A percentile compares a stretch with the other conserved stretches of the same genome.
Conservation (phyloP, 345 rosid species). For the Linum tenue region DNA sequence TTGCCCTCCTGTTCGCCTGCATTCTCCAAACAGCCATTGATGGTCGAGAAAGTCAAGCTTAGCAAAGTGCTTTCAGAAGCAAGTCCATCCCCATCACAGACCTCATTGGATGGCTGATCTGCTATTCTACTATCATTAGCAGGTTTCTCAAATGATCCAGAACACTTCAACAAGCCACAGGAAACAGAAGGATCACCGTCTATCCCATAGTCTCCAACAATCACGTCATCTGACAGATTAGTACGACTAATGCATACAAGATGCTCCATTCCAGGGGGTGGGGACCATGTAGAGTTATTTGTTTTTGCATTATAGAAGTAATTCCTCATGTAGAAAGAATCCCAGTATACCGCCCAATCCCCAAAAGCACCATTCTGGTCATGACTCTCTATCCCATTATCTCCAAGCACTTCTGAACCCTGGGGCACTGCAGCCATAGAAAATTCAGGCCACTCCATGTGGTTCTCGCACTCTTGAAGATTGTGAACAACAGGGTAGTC, state of each 20-base stretch:
- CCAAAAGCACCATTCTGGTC: slow-evolving; percentile 19
- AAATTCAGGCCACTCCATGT: slow-evolving; percentile 15
- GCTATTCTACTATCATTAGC: slow-evolving; percentile 9
- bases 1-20: slow-evolving; percentile 22
- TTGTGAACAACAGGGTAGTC: slow-evolving; percentile 8
- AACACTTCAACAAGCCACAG: slow-evolving; percentile 12
- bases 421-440: slow-evolving; percentile 18
- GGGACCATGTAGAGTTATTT: slow-evolving; percentile 56
- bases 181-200: slow-evolving; percentile 16
- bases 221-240: slow-evolving; percentile 22
- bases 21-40: slow-evolving; percentile 13
- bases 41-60: slow-evolving; percentile 4
- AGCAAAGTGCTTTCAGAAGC: slow-evolving; percentile 9
- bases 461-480: slow-evolving; percentile 13
- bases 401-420: slow-evolving; percentile 14
- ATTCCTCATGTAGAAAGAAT: slow-evolving; percentile 52
- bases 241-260: slow-evolving; percentile 16
- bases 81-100: slow-evolving; percentile 6
- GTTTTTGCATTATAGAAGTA: slow-evolving; percentile 61
- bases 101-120: slow-evolving; percentile 23
- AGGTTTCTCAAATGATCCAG: slow-evolving; percentile 15
- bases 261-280: slow-evolving; percentile 66
- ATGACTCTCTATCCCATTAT: slow-evolving; percentile 16
- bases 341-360: slow-evolving; percentile 78
- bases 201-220: slow-evolving; percentile 25